Conservation (phyloP, 2,329 filamentous ascomycete genomes). For the Diaporthe aspalathi region DNA sequence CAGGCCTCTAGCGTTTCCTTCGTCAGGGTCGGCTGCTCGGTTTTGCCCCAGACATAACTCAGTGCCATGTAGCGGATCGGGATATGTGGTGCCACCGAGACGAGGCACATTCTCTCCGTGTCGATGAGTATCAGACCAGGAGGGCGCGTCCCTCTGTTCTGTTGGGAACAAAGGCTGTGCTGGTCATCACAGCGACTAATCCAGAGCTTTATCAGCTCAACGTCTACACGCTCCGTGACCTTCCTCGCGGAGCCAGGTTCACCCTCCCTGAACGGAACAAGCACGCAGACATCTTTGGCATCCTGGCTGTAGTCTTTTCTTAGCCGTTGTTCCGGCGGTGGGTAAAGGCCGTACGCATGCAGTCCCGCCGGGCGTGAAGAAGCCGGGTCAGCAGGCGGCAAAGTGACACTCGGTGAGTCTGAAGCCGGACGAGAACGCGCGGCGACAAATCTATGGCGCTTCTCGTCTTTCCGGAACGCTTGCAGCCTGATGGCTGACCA, state of each 20-base stretch:
- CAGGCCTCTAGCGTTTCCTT: not conserved
- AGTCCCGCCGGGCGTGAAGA: no score
- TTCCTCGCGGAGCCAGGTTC: not conserved
- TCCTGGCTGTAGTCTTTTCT: conserved; percentile 2
- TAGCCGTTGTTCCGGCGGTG: no score
- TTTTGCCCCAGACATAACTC: conserved; percentile 46
- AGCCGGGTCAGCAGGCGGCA: no score
- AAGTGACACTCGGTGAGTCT: no score
- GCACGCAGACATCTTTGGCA: not conserved
- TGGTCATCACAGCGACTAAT: not conserved
- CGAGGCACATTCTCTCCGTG: not conserved
- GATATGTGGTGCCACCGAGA: not conserved
- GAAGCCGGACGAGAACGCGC: no score
- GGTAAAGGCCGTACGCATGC: no score
- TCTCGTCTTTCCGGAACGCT: not conserved
- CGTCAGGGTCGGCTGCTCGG: not conserved
- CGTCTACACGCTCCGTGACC: not conserved
- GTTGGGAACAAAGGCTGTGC: not conserved
- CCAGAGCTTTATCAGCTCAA: conserved; percentile 4
- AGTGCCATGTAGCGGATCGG: not conserved
- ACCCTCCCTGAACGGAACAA: not conserved
- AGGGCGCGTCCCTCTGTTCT: not conserved
- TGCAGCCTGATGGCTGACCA: conserved; percentile 25
- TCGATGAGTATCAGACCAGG: conserved; percentile 9
- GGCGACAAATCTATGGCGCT: not conserved